These are phyloP conservation scores for Pyrenophora seminiperda DNA, from an alignment of 2,329 filamentous ascomycete genomes.

Conservation along the genomic window DNA sequence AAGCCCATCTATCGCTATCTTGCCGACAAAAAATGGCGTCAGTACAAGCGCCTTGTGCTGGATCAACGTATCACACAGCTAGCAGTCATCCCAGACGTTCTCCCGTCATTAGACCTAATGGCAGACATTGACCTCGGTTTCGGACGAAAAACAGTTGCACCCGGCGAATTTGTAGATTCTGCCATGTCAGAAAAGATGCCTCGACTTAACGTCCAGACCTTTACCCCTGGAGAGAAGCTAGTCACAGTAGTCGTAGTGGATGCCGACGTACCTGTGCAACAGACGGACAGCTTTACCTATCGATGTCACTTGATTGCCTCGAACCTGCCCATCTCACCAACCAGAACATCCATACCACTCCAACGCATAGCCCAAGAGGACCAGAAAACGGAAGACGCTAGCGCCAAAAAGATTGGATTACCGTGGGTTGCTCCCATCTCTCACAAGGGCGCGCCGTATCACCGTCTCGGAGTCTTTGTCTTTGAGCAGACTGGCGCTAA, in stretches of 20 bases:
- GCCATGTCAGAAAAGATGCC: conserved; percentile 73
- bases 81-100: conserved; percentile 83
- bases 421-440: conserved; percentile 87
- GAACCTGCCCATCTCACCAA: conserved; percentile 69
- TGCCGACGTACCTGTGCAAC: conserved; percentile 82
- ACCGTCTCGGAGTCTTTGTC: conserved; percentile 82
- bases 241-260: conserved; percentile 87
- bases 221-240: conserved; percentile 78
- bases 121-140: conserved; percentile 85
- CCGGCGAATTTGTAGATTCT: conserved; percentile 80
- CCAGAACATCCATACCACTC: conserved; percentile 44
- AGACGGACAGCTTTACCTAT: conserved; percentile 75
- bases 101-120: conserved; percentile 77
- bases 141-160: conserved; percentile 68
- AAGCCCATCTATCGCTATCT: conserved; percentile 95
- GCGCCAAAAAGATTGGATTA: conserved; percentile 64
- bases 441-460: conserved; percentile 89
- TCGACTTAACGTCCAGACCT: conserved; percentile 81
- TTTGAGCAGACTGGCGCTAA: conserved; percentile 73
- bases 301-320: conserved; percentile 87
- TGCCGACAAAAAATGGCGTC: conserved; percentile 84
- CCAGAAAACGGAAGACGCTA: conserved; percentile 54
- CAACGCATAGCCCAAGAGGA: conserved; percentile 41
- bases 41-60: conserved; percentile 78
- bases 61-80: conserved; percentile 86